Percentiles rank a stretch among this genome's conserved stretches.
These are phyloP conservation scores for Fraxinus greggii DNA, from an alignment of 305 asterid species.

Conservation along the genomic window DNA sequence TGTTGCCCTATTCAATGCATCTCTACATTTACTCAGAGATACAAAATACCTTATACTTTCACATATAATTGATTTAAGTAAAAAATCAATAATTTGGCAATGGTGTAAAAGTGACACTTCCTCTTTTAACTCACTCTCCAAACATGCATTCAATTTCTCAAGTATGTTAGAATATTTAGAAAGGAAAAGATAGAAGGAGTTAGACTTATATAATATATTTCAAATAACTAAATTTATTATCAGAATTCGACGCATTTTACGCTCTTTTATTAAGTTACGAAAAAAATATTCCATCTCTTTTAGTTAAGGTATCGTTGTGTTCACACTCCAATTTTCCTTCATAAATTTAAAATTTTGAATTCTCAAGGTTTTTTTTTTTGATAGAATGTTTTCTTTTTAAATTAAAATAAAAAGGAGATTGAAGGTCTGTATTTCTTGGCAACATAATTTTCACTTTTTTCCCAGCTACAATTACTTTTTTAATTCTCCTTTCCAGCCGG, in stretches of 20 bases:
- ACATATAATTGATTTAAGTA: too few relatives aligned
- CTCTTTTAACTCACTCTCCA: too few relatives aligned
- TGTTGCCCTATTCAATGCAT: not conserved
- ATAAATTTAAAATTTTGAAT: not conserved
- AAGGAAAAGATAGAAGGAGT: too few relatives aligned
- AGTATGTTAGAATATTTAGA: too few relatives aligned
- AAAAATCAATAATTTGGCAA: not conserved
- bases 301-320: not conserved
- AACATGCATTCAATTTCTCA: too few relatives aligned
- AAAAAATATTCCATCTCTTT: not conserved
- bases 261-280: too few relatives aligned
- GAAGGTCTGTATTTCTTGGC: slow-evolving; percentile 81
- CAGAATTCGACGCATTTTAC: too few relatives aligned
- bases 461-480: slow-evolving; percentile 63
- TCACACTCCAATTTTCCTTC: not conserved
- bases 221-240: too few relatives aligned
- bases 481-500: slow-evolving; percentile 42
- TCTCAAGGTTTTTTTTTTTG: not conserved
- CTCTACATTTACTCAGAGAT: too few relatives aligned
- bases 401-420: slow-evolving; percentile 23
- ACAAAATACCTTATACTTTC: not conserved
- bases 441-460: slow-evolving; percentile 88
- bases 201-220: too few relatives aligned
- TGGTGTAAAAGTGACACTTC: not conserved
- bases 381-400: not conserved